Evolutionary conservation across 2,329 filamentous ascomycete genomes (phyloP).

Genomic region (Cordyceps tenuipes): DNA sequence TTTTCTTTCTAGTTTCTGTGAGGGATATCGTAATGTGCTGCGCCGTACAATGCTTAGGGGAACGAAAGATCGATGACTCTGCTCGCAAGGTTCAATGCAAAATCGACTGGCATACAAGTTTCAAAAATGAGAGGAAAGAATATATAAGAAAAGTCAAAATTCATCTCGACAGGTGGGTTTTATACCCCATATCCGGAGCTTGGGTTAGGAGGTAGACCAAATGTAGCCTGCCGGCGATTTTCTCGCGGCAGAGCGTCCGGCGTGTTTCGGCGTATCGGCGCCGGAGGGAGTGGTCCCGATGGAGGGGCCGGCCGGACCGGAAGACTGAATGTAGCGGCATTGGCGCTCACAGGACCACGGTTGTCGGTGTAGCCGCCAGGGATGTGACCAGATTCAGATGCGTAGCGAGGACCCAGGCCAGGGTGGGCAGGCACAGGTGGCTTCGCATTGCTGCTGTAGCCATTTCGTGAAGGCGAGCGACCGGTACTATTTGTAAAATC

Average conservation of each 20-base stretch:
- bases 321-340: constrained; percentile 48
- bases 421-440: constrained; percentile 35
- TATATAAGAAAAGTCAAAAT: not conserved
- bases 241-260: constrained; percentile 46
- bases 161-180: not conserved
- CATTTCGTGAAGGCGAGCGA: constrained; percentile 45
- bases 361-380: constrained; percentile 30
- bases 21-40: constrained; percentile 11
- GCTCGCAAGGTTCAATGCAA: constrained; percentile 2
- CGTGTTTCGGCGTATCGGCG: constrained; percentile 50
- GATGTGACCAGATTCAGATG: constrained; percentile 45
- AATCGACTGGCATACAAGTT: not conserved
- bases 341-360: constrained; percentile 34
- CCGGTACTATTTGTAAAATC: constrained; percentile 35
- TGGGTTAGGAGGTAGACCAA: constrained; percentile 39
- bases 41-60: constrained; percentile 10
- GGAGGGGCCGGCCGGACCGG: constrained; percentile 54
- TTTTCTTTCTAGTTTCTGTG: constrained; percentile 1
- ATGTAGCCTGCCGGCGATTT: constrained; percentile 44
- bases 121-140: not conserved
- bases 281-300: constrained; percentile 49
- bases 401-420: constrained; percentile 44
- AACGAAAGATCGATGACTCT: constrained; percentile 4
- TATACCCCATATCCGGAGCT: constrained; percentile 23
- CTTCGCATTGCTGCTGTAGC: constrained; percentile 34